Evolutionary conservation across 495 filamentous ascomycete genomes (phyloP), one percentile per base, ranked within the genome.

Genomic region (Penicillium cosmopolitanum): DNA sequence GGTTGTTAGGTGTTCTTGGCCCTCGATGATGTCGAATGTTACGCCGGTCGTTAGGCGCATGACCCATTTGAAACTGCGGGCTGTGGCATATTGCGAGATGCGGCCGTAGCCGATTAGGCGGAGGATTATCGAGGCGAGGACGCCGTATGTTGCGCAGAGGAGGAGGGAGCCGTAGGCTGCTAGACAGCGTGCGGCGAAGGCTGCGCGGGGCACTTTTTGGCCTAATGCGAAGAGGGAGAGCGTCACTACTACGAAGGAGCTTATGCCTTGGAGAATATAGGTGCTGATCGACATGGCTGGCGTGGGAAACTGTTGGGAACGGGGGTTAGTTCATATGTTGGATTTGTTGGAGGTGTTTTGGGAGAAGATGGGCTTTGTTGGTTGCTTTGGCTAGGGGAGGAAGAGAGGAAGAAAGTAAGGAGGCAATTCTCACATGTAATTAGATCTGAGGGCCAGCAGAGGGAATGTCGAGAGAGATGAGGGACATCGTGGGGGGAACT

Each of bases 41-140:
- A 98, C 80, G 50, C 92, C 92, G 16, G 92, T 93, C 19, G 84
- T 82, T 36, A 81, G 69, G 53, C 81, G 80, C 91, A 97, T 96
- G 51, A 85, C 68, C 74, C 83, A 91, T 73, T 94, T 92, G 79
- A 96, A 96, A 62, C 84, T 79, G 58, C 92, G 83, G 19, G 80
- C 95, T 5, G 86, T 86, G 25, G 92, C 86, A 90, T 91, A 97
- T 80, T 97, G 95, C 40, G 90, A 85, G 58, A 92, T 82, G 56
- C 89, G 86, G 56, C 84, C 85, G 62, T 87, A 82, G 51, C 92
- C 92, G 38, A 86, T 67, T 15, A 89, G 67, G 35, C 90, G 87
- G 35, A 98, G 79, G 43, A 84, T 59, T 55, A 93, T 84, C 15
- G 89, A 91, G 19, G 85, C 87, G 52, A 90, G 33, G 53, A 92